Evolutionary conservation across 257 asterid species (phyloP).

Genomic region (Salvia splendens): DNA sequence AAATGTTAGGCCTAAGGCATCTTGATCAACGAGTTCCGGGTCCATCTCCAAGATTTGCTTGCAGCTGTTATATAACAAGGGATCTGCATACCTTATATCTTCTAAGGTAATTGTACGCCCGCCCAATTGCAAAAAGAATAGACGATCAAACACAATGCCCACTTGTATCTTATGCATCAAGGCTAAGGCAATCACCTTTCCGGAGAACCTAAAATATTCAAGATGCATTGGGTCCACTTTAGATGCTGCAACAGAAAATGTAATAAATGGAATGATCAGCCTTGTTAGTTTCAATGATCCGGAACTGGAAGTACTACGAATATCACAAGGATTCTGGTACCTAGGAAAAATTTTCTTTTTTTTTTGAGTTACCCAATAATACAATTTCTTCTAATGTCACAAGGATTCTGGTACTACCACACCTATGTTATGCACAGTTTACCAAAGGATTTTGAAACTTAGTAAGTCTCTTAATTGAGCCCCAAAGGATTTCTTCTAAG

Average conservation of each 20-base stretch:
- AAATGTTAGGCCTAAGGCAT: conserved; percentile 84
- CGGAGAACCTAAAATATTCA: conserved; percentile 81
- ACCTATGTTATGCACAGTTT: no score
- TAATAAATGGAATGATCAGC: conserved; percentile 31
- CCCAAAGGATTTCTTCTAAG: no score
- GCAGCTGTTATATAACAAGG: conserved; percentile 83
- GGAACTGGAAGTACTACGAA: not conserved
- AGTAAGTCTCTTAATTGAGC: no score
- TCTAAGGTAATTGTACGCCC: conserved; percentile 64
- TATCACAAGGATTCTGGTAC: no score
- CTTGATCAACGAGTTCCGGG: conserved; percentile 74
- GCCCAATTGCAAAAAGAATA: conserved; percentile 71
- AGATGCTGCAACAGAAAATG: conserved; percentile 65
- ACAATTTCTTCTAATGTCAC: no score
- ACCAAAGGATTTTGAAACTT: no score
- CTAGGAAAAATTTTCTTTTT: no score
- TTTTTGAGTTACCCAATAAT: no score
- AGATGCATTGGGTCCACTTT: conserved; percentile 92
- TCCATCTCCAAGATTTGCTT: conserved; percentile 93
- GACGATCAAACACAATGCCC: conserved; percentile 88
- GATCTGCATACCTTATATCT: conserved; percentile 89
- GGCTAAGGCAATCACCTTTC: conserved; percentile 89
- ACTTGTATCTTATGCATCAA: conserved; percentile 92
- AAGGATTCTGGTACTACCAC: no score
- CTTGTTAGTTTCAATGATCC: conserved; percentile 18